Base-by-base conservation (phyloP, 139 green algal species). In the Eudorina sp. region DNA sequence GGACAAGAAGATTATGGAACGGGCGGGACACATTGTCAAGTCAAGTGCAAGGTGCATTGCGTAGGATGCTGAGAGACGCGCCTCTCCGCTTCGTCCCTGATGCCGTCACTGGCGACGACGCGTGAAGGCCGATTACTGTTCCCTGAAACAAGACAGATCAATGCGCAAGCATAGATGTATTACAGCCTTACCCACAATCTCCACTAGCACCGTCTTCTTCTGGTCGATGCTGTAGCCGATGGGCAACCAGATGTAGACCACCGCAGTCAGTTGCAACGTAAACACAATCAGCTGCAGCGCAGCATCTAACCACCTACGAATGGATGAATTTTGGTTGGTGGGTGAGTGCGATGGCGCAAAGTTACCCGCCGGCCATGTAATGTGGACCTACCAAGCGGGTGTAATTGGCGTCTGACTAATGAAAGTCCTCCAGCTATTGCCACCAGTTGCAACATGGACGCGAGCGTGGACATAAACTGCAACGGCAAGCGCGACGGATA, bases 191-290 rank as follows among this genome's bases (percentile, higher is more conserved):
- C 80, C 80, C 13, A 86, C 60, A 0, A 43, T 64, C 1, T 46
- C 31, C 0, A 86, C 60, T 0, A 86, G 58, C 9, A 86, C 60
- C n/a, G 31, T 64, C 31, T 86, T 86, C 43, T 40, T 74, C 4
- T 85, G 43, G 62, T 86, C 80, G 62, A 86, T 76, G n/a, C 58
- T 48, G 31, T 86, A 86, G 29, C 80, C 80, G 5, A 36, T 0
- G 3, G 80, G 80, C 23, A 77, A 27, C 80, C 80, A 86, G 1
- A 14, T 34, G 60, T 86, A 86, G 13, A 62, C 3, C 0, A 86
- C 19, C 4, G 41, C 34, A 0, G 29, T 18, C 29, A 64, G 36
- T 43, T 77, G 80, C 6, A 86, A 43, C 0, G 18, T 23, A 18
- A 75, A 74, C 40, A 55, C 78, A n/a, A 74, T 29, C 1, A 74